Evolutionary conservation across 192 early-diverging fungal genomes (phyloP).

Genomic region (Anaeromyces robustus): DNA sequence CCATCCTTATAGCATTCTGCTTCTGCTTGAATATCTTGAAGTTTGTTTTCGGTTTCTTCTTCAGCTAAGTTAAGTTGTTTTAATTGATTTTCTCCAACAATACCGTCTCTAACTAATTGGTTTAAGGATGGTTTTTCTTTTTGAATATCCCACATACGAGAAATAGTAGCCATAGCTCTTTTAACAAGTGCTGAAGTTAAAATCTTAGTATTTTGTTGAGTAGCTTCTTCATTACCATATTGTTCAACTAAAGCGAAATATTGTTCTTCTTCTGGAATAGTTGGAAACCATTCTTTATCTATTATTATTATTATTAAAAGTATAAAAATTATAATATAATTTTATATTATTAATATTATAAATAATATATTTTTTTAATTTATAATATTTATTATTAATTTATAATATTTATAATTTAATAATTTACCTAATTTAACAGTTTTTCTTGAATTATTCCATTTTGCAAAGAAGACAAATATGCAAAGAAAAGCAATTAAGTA

Average conservation of each 20-base stretch:
- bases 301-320: too few relatives aligned
- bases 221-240: not conserved
- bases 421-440: not conserved
- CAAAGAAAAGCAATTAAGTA: not conserved
- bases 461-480: not conserved
- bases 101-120: not conserved
- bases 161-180: not conserved
- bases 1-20: not conserved
- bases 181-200: not conserved
- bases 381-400: too few relatives aligned
- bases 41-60: not conserved
- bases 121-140: not conserved
- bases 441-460: not conserved
- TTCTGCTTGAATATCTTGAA: not conserved
- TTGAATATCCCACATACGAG: not conserved
- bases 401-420: too few relatives aligned
- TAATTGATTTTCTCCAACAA: not conserved
- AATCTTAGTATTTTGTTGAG: not conserved
- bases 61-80: not conserved
- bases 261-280: not conserved
- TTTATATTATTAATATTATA: too few relatives aligned
- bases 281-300: not conserved
- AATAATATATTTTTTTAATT: too few relatives aligned
- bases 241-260: not conserved
- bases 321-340: too few relatives aligned